These are phyloP conservation scores for Xylaria intraflava DNA, from an alignment of 495 filamentous ascomycete genomes.

Conservation along the genomic window DNA sequence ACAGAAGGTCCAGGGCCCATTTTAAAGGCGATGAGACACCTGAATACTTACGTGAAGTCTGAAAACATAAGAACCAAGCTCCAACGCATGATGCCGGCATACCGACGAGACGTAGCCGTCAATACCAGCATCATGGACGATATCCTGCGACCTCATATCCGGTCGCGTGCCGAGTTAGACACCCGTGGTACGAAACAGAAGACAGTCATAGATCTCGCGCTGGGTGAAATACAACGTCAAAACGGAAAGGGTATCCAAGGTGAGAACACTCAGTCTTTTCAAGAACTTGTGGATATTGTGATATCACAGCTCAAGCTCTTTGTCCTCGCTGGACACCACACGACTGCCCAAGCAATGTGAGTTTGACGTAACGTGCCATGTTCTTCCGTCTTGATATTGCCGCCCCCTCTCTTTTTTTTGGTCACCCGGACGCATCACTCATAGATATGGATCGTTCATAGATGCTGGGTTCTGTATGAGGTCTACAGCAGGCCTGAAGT, in stretches of 20 bases:
- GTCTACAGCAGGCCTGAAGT: constrained; percentile 32
- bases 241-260: not conserved
- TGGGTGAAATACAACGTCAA: not conserved
- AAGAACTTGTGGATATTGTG: constrained; percentile 7
- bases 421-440: too few relatives aligned
- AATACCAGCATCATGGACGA: not conserved
- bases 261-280: not conserved
- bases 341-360: constrained; percentile 24
- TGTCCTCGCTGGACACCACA: constrained; percentile 36
- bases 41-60: not conserved
- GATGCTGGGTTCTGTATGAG: constrained; percentile 28
- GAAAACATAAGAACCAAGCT: not conserved
- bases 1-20: not conserved
- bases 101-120: not conserved
- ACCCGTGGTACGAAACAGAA: not conserved
- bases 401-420: not conserved
- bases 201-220: constrained; percentile 9
- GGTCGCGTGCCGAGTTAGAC: not conserved
- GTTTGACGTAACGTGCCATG: not conserved
- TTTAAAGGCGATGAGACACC: not conserved
- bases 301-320: constrained; percentile 22
- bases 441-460: too few relatives aligned
- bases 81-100: not conserved
- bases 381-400: not conserved
- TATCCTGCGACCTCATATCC: constrained; percentile 3